phyloP scores from a whole-genome alignment of 768 basidiomycete species.

The Amanita pseudoporphyria region DNA sequence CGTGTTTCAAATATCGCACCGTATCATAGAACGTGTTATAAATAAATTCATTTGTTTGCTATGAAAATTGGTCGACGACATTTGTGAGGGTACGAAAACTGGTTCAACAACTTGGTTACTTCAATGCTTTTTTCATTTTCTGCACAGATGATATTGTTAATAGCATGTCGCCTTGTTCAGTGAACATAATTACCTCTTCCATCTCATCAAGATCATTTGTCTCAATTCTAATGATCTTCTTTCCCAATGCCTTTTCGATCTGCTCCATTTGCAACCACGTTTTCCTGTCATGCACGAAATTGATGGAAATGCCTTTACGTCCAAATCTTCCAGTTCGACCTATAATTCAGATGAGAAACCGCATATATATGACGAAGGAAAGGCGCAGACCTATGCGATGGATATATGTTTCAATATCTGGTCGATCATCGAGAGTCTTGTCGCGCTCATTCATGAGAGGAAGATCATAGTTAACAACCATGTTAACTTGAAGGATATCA shows the following conservation, averaged over 20 bases:
- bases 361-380: neutral
- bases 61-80: neutral
- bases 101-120: slow-evolving; percentile 18
- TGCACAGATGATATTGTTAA: slow-evolving; percentile 16
- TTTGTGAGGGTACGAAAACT: neutral
- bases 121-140: slow-evolving; percentile 79
- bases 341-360: slow-evolving; percentile 20
- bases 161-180: neutral
- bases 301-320: slow-evolving; percentile 92
- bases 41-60: neutral
- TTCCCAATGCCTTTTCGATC: slow-evolving; percentile 74
- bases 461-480: slow-evolving; percentile 99
- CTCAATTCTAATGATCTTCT: slow-evolving; percentile 76
- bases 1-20: neutral
- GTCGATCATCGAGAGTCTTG: slow-evolving; percentile 40
- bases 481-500: slow-evolving; percentile 97
- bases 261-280: slow-evolving; percentile 87
- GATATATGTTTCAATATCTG: slow-evolving; percentile 95
- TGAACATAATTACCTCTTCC: slow-evolving; percentile 60
- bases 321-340: slow-evolving; percentile 98
- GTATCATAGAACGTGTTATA: neutral
- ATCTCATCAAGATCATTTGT: slow-evolving; percentile 88
- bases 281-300: slow-evolving; percentile 87
- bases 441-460: slow-evolving; percentile 75
- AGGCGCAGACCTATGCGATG: slow-evolving; percentile 81